Base-by-base conservation (phyloP, 257 asterid genomes). In the Gentiana macrophylla region DNA sequence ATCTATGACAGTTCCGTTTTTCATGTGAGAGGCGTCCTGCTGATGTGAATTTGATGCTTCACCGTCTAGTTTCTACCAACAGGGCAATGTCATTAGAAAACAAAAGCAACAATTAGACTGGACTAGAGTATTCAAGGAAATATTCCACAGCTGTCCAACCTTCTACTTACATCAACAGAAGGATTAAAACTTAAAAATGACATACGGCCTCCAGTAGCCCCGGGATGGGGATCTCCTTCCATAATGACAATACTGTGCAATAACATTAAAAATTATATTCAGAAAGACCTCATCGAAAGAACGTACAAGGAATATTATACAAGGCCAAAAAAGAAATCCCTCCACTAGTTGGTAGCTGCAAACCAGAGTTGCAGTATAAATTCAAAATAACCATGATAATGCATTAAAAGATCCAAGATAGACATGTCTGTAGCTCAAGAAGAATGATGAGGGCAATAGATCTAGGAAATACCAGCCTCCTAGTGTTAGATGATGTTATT, bases 191-290 rank as follows among this genome's bases (percentile, higher is more conserved):
- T 80, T 78, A 71, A 77, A 77, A 88, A 92, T 41, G 99, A 92
- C 90, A 88, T 85, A 58, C 99, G 88, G 15, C 97, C 97, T 73
- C 79, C 80, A 59, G 69, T 54, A 24, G 82, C 81, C 67, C 78
- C 94, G 13, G 99, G 95, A 52, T 67, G 86, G 37, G 99, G 94
- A 73, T 92, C 89, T 34, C 95, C 94, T 79, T 88, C 97, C 71
- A 68, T 70, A 63, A 88, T 60, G 63, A 92, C 83, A 63, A 88
- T 78, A 59, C 99, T 92, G 91, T 74, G 83, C 12, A 49, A 71
- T 63, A 52, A 60, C 53, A 57, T 52, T n/a, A 44, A 53, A 55
- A 60, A 47, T 50, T 56, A 63, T 32, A 60, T 50, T 55, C 53
- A 56, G 56, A 44, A 44, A 61, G 63, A 15, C 7, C 49, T 4